Evolutionary conservation across 2,329 filamentous ascomycete genomes (phyloP), one percentile per base, ranked within the genome.

Genomic region (Verticillium nonalfalfae): DNA sequence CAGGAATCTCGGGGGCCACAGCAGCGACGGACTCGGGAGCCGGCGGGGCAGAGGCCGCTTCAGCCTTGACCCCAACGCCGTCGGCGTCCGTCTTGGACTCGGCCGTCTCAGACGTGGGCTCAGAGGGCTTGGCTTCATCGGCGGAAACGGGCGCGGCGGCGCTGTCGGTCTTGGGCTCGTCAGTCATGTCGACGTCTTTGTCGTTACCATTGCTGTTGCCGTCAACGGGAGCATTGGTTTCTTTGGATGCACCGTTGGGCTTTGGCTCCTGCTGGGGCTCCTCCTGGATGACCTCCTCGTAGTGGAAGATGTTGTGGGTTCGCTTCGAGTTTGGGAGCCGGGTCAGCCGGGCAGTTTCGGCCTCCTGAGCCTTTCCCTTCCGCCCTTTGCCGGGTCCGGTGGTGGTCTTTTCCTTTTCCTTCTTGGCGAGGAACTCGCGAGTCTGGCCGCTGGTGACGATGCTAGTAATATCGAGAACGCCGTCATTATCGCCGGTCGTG

Each of bases 401-500:
- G 73, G 85, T 88, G 63, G 90, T 87, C 79, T 91, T 93, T 70
- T 93, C 90, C 71, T 87, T 90, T 70, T 94, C 90, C 72, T 91
- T 92, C 75, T 91, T 90, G 10, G 90, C 91, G 6, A 95, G 78
- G 68, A 93, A 94, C 68, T 95, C 91, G 67, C 87, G 86, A 67
- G 91, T 91, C 73, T 92, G 90, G 36, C 91, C 91, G 67, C 87
- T 90, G 1, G 90, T 90, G 39, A 95, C 90, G 66, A 95, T 93
- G 66, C 84, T 89, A n/a, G 91, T 91, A 56, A 95, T 90, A 67
- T 95, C 90, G 3, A 95, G 79, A 9, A 93, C 90, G 31, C 91
- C 91, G 62, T 94, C 90, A 2, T 81, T 79, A 4, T 74, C 73
- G n/a, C 73, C 72, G 1, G 78, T 77, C 7, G 74, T 78, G 7